Percentiles rank a stretch among this genome's conserved stretches.
Conservation (phyloP, 306 rosid genomes). For the Heteromeles arbutifolia region DNA sequence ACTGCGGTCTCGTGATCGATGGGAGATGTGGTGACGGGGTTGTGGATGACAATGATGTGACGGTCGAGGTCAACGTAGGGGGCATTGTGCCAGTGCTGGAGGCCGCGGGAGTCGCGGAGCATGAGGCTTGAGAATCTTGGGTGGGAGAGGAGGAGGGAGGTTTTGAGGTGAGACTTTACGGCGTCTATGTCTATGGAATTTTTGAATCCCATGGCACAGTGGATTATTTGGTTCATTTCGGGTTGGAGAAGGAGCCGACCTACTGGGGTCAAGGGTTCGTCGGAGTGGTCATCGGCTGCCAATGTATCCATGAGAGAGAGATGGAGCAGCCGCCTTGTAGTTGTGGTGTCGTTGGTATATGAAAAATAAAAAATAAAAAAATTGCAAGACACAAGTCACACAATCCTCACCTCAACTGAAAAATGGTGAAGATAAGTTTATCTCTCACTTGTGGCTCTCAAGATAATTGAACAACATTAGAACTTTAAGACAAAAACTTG, state of each 20-base stretch:
- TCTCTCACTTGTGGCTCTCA: no score
- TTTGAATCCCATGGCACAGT: constrained; percentile 53
- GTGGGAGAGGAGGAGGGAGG: constrained; percentile 42
- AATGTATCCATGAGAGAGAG: constrained; percentile 1
- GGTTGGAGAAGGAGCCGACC: constrained; percentile 69
- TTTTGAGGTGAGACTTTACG: constrained; percentile 24
- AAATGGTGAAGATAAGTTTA: no score
- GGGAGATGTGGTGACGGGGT: constrained; percentile 2
- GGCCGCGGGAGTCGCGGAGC: constrained; percentile 49
- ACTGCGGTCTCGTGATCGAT: constrained; percentile 31
- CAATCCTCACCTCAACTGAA: no score
- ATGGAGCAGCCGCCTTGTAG: background rate
- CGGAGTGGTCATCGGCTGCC: constrained; percentile 13
- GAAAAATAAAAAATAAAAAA: no score
- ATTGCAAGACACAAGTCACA: no score
- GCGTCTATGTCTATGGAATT: constrained; percentile 36
- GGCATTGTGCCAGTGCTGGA: constrained; percentile 69
- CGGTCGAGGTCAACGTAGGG: constrained; percentile 32
- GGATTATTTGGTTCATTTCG: constrained; percentile 50
- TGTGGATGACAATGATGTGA: constrained; percentile 34
- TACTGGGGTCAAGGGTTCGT: constrained; percentile 68
- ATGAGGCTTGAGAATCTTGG: constrained; percentile 69
- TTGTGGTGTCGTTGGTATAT: no score
- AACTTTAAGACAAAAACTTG: no score
- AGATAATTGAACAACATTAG: no score